Conservation (phyloP, 169 alveolate genomes). For the Plasmodium vivax region DNA sequence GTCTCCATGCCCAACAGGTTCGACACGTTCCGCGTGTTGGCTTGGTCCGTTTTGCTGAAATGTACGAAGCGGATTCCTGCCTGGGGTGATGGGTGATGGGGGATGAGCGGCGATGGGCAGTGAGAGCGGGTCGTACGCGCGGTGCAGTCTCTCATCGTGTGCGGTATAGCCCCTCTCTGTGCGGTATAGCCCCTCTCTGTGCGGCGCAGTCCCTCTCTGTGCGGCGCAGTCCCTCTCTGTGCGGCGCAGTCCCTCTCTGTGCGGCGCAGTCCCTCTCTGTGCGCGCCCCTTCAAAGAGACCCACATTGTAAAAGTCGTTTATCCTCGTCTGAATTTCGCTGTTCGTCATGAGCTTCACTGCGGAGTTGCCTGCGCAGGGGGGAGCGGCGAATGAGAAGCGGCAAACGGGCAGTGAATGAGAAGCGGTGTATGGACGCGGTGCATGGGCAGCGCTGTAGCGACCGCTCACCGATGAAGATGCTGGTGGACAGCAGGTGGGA, state of each 20-base stretch:
- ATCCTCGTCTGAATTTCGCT: conserved; percentile 48
- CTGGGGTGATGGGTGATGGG: not conserved
- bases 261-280: too few species aligned
- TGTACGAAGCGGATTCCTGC: conserved; percentile 85
- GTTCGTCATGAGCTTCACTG: conserved; percentile 53
- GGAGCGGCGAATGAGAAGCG: not conserved
- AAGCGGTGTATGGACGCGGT: not conserved
- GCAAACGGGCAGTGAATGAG: not conserved
- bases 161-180: too few species aligned
- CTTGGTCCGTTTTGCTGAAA: conserved; percentile 83
- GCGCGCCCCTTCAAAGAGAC: not conserved
- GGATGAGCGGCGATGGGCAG: not conserved
- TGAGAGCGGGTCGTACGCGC: not conserved
- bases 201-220: too few species aligned
- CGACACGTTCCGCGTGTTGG: conserved; percentile 80
- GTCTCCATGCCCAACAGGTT: conserved; percentile 85
- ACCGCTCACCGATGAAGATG: conserved; percentile 35
- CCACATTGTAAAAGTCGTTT: conserved; percentile 51
- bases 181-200: too few species aligned
- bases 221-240: too few species aligned
- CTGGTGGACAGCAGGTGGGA: conserved; percentile 53
- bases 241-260: too few species aligned
- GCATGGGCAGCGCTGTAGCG: too few species aligned
- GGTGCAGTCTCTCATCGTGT: too few species aligned
- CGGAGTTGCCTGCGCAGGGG: conserved; percentile 37